These are phyloP conservation scores for Chalciporus sphaerocephalus DNA, from an alignment of 768 basidiomycete species.

Conservation along the genomic window DNA sequence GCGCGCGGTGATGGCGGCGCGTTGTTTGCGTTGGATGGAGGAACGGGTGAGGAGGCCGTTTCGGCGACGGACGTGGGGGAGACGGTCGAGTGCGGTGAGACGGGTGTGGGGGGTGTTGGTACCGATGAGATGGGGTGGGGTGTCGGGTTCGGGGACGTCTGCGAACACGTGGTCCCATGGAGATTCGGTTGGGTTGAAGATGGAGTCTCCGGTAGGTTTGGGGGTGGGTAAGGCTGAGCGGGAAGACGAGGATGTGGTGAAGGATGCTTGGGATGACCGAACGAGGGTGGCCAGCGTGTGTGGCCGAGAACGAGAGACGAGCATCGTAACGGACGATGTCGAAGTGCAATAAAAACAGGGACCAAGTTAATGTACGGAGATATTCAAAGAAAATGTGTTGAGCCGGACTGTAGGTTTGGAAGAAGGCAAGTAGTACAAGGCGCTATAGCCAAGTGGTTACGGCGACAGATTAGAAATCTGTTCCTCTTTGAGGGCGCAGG, in stretches of 20 bases:
- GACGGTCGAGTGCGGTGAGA: neutral
- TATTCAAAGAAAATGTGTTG: too few species aligned
- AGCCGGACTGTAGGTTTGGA: neutral
- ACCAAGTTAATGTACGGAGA: too few species aligned
- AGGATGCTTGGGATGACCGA: conserved; percentile 3
- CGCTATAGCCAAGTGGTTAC: conserved; percentile 76
- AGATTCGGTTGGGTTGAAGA: conserved; percentile 34
- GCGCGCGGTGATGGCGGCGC: conserved; percentile 62
- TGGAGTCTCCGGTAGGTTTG: conserved; percentile 21
- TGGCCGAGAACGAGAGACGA: conserved; percentile 13
- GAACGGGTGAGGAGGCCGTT: conserved; percentile 9
- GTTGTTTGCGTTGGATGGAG: conserved; percentile 26
- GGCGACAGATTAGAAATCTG: conserved; percentile 52
- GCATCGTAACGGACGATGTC: conserved; percentile 10
- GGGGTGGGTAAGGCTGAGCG: conserved; percentile 1
- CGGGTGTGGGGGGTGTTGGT: conserved; percentile 12
- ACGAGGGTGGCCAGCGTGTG: conserved; percentile 1
- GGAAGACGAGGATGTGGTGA: neutral
- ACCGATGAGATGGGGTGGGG: conserved; percentile 25
- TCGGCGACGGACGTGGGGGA: neutral
- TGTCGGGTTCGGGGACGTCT: conserved; percentile 42
- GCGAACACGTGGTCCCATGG: conserved; percentile 56
- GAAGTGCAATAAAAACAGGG: too few species aligned
- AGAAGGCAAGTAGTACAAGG: conserved; percentile 42
- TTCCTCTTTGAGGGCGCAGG: conserved; percentile 38